Conservation (phyloP, 805 yeast species). For the Hanseniaspora occidentalis region DNA sequence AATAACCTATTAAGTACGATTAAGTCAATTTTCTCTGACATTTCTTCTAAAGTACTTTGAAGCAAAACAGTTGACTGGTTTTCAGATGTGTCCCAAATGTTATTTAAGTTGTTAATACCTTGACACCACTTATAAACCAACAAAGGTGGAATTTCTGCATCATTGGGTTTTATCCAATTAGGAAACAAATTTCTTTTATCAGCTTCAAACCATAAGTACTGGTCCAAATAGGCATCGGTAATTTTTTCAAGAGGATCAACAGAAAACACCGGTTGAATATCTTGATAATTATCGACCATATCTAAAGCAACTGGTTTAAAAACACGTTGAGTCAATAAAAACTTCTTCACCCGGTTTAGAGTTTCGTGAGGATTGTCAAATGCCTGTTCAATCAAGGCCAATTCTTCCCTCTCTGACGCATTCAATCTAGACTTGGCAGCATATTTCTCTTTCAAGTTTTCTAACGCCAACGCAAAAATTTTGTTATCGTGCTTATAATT, state of each 20-base stretch:
- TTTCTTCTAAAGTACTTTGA: conserved; percentile 57
- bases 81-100: conserved; percentile 65
- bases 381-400: conserved; percentile 89
- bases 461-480: conserved; percentile 77
- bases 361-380: conserved; percentile 96
- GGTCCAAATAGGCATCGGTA: conserved; percentile 92
- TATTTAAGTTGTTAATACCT: conserved; percentile 66
- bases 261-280: conserved; percentile 72
- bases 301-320: conserved; percentile 81
- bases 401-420: conserved; percentile 80
- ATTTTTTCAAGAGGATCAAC: conserved; percentile 90
- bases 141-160: conserved; percentile 84
- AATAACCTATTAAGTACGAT: conserved; percentile 74
- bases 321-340: conserved; percentile 74
- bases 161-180: conserved; percentile 92
- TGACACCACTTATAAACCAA: conserved; percentile 90
- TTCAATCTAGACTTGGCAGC: conserved; percentile 66
- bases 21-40: conserved; percentile 80
- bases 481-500: conserved; percentile 91
- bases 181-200: conserved; percentile 83
- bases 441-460: conserved; percentile 71
- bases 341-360: conserved; percentile 69
- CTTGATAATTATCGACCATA: conserved; percentile 84
- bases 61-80: conserved; percentile 78
- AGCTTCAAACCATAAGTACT: conserved; percentile 92